Conservation (phyloP, 192 early-diverging fungal species). For the Allomyces macrogynus region DNA sequence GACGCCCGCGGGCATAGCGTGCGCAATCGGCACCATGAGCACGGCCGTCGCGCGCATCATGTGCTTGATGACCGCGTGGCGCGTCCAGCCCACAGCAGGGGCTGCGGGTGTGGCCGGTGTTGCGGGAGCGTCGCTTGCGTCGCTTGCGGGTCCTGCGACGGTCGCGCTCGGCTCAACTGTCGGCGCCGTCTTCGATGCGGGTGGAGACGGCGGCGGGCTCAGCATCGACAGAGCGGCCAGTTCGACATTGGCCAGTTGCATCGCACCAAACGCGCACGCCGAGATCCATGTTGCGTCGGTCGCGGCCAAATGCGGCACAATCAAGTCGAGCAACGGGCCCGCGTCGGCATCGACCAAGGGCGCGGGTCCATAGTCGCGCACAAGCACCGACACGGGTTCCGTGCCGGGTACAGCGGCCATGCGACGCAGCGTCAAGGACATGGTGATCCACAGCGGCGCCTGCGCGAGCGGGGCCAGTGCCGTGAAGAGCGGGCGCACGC, state of each 20-base stretch:
- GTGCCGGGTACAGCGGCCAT: not conserved
- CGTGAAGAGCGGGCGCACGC: not conserved
- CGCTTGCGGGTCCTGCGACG: not conserved
- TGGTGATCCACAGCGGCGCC: not conserved
- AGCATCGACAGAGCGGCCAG: not conserved
- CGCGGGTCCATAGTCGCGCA: not conserved
- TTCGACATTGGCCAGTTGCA: not conserved
- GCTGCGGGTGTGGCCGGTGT: no score
- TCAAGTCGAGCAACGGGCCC: not conserved
- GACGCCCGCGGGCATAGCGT: not conserved
- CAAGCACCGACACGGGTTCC: no score
- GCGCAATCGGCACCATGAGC: not conserved
- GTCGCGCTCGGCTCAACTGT: no score
- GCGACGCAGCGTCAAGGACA: not conserved
- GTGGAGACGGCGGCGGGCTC: no score
- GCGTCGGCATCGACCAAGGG: not conserved
- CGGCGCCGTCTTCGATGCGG: no score
- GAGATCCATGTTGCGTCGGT: not conserved
- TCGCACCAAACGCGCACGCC: not conserved
- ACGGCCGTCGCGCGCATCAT: not conserved
- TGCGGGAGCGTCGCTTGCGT: not conserved
- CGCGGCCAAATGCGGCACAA: not conserved
- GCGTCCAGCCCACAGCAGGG: no score
- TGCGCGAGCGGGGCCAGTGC: not conserved
- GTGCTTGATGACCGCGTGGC: not conserved